Percentiles rank a stretch among this genome's conserved stretches.
Evolutionary conservation across 495 filamentous ascomycete genomes (phyloP).

Genomic region (Penicillium ochrochloron): DNA sequence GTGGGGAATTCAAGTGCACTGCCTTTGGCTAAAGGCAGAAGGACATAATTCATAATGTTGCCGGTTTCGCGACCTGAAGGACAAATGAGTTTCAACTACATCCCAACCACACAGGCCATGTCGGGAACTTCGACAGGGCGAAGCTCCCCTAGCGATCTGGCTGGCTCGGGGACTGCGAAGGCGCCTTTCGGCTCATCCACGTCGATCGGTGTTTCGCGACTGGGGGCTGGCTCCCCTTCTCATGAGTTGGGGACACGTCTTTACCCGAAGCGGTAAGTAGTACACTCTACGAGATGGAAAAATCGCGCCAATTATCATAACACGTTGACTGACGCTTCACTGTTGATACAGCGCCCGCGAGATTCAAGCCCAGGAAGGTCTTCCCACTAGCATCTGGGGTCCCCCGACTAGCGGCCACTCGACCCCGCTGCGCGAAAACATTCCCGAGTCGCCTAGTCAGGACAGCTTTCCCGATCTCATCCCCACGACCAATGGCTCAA

Average conservation of each 20-base stretch:
- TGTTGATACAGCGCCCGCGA: conserved; percentile 73
- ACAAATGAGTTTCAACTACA: conserved; percentile 78
- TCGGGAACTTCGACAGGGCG: conserved; percentile 87
- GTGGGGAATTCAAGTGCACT: conserved; percentile 23
- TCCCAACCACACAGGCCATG: conserved; percentile 73
- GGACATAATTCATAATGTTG: conserved; percentile 78
- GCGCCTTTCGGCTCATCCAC: conserved; percentile 76
- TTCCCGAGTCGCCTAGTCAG: conserved; percentile 92
- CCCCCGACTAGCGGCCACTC: conserved; percentile 95
- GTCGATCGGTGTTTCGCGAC: conserved; percentile 74
- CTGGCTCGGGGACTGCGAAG: conserved; percentile 67
- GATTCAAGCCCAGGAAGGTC: conserved; percentile 95
- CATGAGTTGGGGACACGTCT: conserved; percentile 82
- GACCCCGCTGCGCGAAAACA: conserved; percentile 93
- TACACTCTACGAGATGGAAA: background rate
- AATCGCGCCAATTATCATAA: background rate
- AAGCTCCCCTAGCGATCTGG: conserved; percentile 83
- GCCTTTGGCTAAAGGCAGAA: conserved; percentile 31
- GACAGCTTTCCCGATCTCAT: conserved; percentile 94
- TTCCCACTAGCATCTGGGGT: conserved; percentile 87
- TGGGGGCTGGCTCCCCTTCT: conserved; percentile 95
- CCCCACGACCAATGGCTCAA: conserved; percentile 60
- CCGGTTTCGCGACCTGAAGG: conserved; percentile 69
- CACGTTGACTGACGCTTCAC: conserved; percentile 21
- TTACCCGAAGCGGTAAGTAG: conserved; percentile 87